Evolutionary conservation across 106 monocot genomes (phyloP), one percentile per base, ranked within the genome.

Genomic region (Allium sativum): DNA sequence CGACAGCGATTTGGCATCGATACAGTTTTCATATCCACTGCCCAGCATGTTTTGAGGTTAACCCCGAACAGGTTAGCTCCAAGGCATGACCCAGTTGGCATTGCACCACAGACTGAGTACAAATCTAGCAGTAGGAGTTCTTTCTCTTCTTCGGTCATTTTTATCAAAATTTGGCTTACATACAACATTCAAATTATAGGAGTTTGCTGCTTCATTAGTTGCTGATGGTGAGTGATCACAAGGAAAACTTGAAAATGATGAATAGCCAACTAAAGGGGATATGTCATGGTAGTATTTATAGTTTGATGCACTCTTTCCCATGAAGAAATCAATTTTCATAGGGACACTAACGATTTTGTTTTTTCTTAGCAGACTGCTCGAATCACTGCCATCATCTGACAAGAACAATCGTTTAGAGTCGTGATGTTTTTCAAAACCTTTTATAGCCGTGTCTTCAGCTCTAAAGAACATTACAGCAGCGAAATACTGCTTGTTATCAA

Each of bases 51-150:
- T 22, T 82, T 65, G n/a, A 87, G 48, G 40, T 79, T 70, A 21
- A 79, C 31, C 16, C 86, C 76, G 22, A 67, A 48, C 44, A 79
- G 22, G 13, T 76, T 69, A 10, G 86, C 75, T 12, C 86, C 86
- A 22, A 76, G 66, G 61, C 86, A 87, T 14, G 82, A 67, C 9
- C 86, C 86, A 12, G 86, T 87, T 3, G 86, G 82, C 86, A 87
- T 81, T 15, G 86, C 86, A 0, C 86, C 86, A 65, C 86, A 87
- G 19, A 82, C 86, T 42, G 79, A 82, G 41, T 70, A 78, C 18
- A 78, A 60, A 51, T 78, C 77, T 19, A 78, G 72, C 4, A 78
- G 44, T 21, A 57, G 51, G 51, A 64, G 51, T 14, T 31, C 50
- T 20, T 12, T 64, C 62, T 46, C 46, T 7, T 19, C 11, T 20